Evolutionary conservation across 805 yeast genomes (phyloP), one percentile per base, ranked within the genome.

Genomic region (Candida michaelii): DNA sequence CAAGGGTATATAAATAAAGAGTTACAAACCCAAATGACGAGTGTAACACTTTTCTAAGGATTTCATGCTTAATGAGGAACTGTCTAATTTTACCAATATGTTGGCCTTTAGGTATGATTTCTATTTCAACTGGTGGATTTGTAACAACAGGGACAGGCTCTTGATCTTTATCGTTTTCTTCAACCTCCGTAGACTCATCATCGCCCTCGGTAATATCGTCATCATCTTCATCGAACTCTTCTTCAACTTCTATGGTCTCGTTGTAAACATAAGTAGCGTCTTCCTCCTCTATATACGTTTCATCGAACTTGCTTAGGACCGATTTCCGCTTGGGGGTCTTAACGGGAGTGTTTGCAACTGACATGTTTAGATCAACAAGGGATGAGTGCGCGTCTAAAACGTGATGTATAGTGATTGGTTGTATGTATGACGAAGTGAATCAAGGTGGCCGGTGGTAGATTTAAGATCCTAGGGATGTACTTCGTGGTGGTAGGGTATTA

Each of bases 11-110:
- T 25, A 88, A 65, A 53, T 76, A 83, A 30, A 93, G 63, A 1
- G 97, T 83, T 32, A 90, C 52, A 49, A 89, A 76, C 0, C 97
- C 99, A 37, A 90, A 89, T 1, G 93, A 84, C 7, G 91, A 85
- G 61, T 93, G 99, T 46, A 93, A 79, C 3, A 77, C 66, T 62
- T 93, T 93, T 55, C 99, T 77, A 4, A 96, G 95, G 13, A 93
- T 69, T 63, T 93, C 99, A 58, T 93, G 89, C 55, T 85, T 85
- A 27, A 43, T 37, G 11, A 41, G 19, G 36, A 41, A 41, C 32
- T 41, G 14, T 13, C 27, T 17, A 11, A 41, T n/a, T 13, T 30
- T 25, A 6, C 40, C 36, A 12, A 41, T 12, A 4, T 23, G 16
- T 16, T 35, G 24, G 14, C 25, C 27, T 4, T n/a, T 11, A 9